These are phyloP conservation scores for Raddia distichophylla DNA, from an alignment of 176 grass and related monocot species.

Conservation along the genomic window DNA sequence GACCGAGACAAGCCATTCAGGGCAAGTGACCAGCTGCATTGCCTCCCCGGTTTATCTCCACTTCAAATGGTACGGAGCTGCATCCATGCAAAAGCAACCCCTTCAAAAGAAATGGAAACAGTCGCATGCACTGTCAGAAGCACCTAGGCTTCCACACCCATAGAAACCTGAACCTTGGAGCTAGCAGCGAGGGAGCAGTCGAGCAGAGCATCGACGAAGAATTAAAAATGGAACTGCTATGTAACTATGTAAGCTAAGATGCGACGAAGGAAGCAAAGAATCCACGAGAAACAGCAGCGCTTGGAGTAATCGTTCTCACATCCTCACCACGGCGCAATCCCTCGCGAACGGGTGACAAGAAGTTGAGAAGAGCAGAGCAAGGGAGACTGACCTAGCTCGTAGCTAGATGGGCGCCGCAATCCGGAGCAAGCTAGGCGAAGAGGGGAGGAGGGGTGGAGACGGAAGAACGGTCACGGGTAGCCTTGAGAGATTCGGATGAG, in stretches of 20 bases:
- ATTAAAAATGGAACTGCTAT: neutral
- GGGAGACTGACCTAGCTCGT: neutral
- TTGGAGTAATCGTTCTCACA: neutral
- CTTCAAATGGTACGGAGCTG: neutral
- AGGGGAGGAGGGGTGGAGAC: neutral
- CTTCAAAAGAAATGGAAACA: neutral
- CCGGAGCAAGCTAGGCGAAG: neutral
- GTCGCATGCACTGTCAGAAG: neutral
- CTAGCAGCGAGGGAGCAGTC: neutral
- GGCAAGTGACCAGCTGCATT: neutral
- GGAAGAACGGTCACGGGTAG: constrained; percentile 1
- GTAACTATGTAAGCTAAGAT: neutral
- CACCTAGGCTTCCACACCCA: neutral
- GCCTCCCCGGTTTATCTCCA: neutral
- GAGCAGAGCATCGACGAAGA: constrained; percentile 4
- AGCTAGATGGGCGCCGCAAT: neutral
- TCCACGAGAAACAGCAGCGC: neutral
- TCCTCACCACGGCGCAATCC: neutral
- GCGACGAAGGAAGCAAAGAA: neutral
- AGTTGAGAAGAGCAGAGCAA: neutral
- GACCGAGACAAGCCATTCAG: neutral
- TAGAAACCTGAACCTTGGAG: constrained; percentile 1
- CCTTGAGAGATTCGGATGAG: constrained; percentile 23
- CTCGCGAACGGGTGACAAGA: neutral
- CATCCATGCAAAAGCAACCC: neutral